A percentile compares a stretch with the other conserved stretches of the same genome.
Evolutionary conservation across 768 basidiomycete species (phyloP).

Genomic region (Symmetrospora coprosmae): DNA sequence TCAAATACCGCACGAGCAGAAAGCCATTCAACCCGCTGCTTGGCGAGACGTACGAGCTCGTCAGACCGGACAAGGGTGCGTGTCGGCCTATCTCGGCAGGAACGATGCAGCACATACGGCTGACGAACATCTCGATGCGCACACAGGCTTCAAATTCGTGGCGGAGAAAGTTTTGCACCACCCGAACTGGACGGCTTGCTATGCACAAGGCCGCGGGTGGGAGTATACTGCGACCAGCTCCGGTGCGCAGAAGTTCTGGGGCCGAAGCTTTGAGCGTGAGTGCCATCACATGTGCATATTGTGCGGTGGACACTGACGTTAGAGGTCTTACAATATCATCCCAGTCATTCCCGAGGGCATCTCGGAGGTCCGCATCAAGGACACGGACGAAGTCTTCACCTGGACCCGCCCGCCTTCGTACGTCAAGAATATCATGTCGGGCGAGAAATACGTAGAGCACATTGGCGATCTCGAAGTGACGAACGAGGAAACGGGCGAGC

Average conservation of each 20-base stretch:
- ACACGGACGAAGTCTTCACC: conserved; percentile 23
- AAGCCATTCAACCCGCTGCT: conserved; percentile 76
- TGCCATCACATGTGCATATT: too few species aligned
- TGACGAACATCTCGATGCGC: not conserved
- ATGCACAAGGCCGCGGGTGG: conserved; percentile 24
- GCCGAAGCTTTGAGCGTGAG: conserved; percentile 14
- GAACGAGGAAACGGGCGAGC: conserved; percentile 51
- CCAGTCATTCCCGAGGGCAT: conserved; percentile 12
- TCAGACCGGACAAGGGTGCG: conserved; percentile 58
- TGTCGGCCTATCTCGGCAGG: conserved; percentile 48
- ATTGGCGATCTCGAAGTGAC: conserved; percentile 27
- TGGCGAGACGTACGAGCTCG: conserved; percentile 91
- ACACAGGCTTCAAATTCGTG: conserved; percentile 38
- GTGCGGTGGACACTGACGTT: not conserved
- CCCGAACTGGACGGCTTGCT: conserved; percentile 41
- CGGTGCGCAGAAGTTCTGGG: conserved; percentile 31
- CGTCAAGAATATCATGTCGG: conserved; percentile 31
- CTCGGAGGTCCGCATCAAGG: conserved; percentile 24
- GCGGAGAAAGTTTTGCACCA: conserved; percentile 91
- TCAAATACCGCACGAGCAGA: conserved; percentile 75
- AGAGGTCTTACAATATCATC: conserved; percentile 11
- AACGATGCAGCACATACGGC: not conserved
- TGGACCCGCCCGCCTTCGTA: conserved; percentile 25
- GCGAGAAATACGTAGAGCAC: conserved; percentile 31
- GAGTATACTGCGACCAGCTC: conserved; percentile 20